Evolutionary conservation across 176 grass and related monocot species (phyloP).

Genomic region (Canna indica): DNA sequence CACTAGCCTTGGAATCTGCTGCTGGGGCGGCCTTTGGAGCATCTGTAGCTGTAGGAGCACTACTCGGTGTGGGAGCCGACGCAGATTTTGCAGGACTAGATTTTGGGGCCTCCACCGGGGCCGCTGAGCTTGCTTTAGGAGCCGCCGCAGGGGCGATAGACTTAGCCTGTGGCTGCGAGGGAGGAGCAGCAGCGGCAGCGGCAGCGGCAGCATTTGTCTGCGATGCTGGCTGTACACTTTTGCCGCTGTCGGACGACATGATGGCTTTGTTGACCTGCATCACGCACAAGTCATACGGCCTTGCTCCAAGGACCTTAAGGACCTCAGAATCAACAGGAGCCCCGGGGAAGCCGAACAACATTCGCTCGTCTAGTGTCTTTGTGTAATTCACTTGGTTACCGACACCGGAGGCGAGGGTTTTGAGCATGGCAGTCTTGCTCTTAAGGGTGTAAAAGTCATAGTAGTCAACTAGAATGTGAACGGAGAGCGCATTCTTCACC

Average conservation of each 20-base stretch:
- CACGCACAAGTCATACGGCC: constrained; percentile 30
- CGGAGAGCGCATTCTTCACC: constrained; percentile 2
- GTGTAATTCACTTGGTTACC: constrained; percentile 28
- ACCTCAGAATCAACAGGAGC: constrained; percentile 25
- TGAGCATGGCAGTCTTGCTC: constrained; percentile 17
- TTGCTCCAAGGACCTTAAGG: constrained; percentile 42
- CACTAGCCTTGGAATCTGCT: no score
- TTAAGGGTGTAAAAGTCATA: constrained; percentile 23
- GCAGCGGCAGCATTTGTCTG: neutral
- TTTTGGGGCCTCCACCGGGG: no score
- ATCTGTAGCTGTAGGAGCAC: no score
- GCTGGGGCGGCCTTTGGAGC: no score
- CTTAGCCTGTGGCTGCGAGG: no score
- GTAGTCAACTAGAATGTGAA: constrained; percentile 29
- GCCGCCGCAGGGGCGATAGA: no score
- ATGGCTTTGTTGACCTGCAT: constrained; percentile 42
- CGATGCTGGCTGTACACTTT: neutral
- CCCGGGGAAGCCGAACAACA: constrained; percentile 26
- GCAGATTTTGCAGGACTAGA: no score
- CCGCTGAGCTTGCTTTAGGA: no score
- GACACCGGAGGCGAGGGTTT: constrained; percentile 13
- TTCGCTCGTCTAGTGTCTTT: constrained; percentile 25
- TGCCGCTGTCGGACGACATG: neutral
- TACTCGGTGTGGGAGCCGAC: no score
- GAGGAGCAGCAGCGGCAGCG: no score